Evolutionary conservation across 2,329 filamentous ascomycete species (phyloP).

Genomic region (Botrytis elliptica): DNA sequence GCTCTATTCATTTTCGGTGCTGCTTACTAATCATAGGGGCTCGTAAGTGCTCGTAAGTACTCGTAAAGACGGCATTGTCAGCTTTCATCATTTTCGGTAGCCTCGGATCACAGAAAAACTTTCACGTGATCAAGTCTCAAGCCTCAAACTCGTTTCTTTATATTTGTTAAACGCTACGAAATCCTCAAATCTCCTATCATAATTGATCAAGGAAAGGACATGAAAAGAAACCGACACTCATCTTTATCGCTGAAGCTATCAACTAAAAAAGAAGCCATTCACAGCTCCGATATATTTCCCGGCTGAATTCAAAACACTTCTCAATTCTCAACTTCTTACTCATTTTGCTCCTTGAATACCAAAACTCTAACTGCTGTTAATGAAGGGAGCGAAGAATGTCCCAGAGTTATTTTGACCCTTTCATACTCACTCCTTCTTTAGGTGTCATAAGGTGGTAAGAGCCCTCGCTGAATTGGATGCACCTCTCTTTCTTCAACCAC

Average conservation of each 20-base stretch:
- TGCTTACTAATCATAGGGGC: background rate
- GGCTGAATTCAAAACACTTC: background rate
- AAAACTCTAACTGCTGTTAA: background rate
- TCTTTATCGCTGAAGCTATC: background rate
- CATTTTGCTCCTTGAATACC: background rate
- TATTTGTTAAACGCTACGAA: background rate
- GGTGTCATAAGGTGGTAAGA: background rate
- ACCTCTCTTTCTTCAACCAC: background rate
- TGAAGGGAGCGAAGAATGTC: background rate
- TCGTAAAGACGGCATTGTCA: background rate
- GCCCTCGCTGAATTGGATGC: background rate
- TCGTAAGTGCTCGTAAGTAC: background rate
- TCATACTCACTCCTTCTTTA: background rate
- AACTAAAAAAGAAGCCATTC: background rate
- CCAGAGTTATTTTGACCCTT: background rate
- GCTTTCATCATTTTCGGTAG: background rate
- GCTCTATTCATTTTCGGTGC: background rate
- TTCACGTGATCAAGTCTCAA: background rate
- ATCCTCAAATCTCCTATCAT: background rate
- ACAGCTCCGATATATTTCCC: background rate
- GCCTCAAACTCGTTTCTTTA: background rate
- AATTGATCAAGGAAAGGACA: background rate
- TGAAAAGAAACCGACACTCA: background rate
- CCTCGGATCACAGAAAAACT: background rate
- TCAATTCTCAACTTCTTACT: background rate